Conservation (phyloP, 139 green algal species). For the Micractinium conductrix region DNA sequence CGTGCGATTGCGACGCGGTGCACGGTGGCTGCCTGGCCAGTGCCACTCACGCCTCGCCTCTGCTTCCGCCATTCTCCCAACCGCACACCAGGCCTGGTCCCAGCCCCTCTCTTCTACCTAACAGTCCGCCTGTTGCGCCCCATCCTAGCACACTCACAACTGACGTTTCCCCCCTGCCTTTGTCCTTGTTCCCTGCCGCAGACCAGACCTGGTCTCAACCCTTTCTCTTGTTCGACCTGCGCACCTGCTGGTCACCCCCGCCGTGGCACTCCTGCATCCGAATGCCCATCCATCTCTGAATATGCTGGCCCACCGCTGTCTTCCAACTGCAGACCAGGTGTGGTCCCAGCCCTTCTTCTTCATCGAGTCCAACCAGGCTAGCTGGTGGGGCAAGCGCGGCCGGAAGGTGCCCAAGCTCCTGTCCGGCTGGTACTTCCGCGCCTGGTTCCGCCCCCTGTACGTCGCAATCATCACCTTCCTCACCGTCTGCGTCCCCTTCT, state of each 20-base stretch:
- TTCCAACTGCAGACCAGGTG: constrained; percentile 40
- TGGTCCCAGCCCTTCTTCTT: constrained; percentile 44
- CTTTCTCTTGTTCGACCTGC: too few species aligned
- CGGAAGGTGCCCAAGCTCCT: not conserved
- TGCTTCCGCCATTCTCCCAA: too few species aligned
- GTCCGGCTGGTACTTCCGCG: not conserved
- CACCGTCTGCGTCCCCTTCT: constrained; percentile 44
- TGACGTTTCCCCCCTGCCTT: too few species aligned
- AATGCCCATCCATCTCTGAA: not conserved
- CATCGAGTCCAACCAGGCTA: constrained; percentile 1
- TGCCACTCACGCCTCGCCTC: not conserved
- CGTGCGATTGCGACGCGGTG: too few species aligned
- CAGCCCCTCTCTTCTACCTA: too few species aligned
- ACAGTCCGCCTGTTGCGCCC: too few species aligned
- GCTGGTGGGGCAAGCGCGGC: not conserved
- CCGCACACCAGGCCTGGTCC: too few species aligned
- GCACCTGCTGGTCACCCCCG: too few species aligned
- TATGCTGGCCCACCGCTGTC: not conserved
- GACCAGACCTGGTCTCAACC: not conserved
- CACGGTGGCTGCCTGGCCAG: not conserved
- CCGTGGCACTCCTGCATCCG: not conserved
- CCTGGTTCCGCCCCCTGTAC: constrained; percentile 7
- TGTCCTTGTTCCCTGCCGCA: too few species aligned
- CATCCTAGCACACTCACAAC: too few species aligned
- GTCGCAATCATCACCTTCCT: constrained; percentile 38